phyloP scores from a whole-genome alignment of 2,329 filamentous ascomycete species.

The Sporothrix pseudoabietina region DNA sequence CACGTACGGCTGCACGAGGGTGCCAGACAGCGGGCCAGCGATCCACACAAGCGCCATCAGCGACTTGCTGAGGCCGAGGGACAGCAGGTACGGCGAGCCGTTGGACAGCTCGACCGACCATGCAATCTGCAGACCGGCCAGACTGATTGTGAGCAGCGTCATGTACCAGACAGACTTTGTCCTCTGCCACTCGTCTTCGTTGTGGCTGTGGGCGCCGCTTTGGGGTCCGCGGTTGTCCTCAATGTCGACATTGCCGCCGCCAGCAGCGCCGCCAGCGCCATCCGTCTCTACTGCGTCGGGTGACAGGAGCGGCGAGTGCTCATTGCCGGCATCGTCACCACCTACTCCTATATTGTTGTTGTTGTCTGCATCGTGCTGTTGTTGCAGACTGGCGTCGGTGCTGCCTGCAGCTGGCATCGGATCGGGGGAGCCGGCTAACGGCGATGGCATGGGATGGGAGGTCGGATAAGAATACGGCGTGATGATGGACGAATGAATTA shows the following conservation, averaged over 20 bases:
- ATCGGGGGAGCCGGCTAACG: slow-evolving; percentile 41
- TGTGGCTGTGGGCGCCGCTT: slow-evolving; percentile 41
- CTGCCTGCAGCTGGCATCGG: slow-evolving; percentile 29
- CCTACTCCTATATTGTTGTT: not conserved
- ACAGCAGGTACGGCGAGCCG: slow-evolving; percentile 81
- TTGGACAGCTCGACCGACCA: slow-evolving; percentile 96
- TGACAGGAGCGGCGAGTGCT: slow-evolving; percentile 55
- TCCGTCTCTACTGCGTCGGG: not conserved
- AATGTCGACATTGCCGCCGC: slow-evolving; percentile 40
- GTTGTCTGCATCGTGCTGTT: slow-evolving; percentile 16
- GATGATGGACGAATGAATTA: not conserved
- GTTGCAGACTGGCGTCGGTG: not conserved
- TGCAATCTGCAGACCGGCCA: slow-evolving; percentile 87
- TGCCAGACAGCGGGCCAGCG: slow-evolving; percentile 75
- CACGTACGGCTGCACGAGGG: slow-evolving; percentile 78
- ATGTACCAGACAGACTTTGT: slow-evolving; percentile 86
- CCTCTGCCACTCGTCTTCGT: slow-evolving; percentile 55
- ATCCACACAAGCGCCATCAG: slow-evolving; percentile 85
- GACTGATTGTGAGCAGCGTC: slow-evolving; percentile 79
- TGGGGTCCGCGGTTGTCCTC: slow-evolving; percentile 22
- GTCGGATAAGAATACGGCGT: not conserved
- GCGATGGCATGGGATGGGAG: slow-evolving; percentile 45
- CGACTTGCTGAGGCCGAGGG: slow-evolving; percentile 79
- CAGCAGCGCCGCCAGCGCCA: not conserved
- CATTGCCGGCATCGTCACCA: slow-evolving; percentile 43